Conservation (phyloP, 768 basidiomycete genomes). For the Dacryopinax spathularia region DNA sequence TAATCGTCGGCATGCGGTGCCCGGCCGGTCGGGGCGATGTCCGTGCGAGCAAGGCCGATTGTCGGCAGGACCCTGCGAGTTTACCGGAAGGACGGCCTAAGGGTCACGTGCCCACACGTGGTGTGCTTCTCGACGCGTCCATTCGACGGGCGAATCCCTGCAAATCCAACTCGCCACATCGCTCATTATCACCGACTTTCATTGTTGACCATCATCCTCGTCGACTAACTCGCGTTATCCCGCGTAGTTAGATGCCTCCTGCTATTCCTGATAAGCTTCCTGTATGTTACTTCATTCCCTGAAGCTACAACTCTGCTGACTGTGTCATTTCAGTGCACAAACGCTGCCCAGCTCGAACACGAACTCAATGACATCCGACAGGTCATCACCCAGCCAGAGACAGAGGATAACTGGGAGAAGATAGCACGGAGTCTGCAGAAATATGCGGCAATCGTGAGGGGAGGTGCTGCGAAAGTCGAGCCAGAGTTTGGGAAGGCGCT, state of each 20-base stretch:
- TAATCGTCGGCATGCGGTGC: background rate
- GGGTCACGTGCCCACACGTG: background rate
- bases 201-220: background rate
- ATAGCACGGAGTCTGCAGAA: conserved; percentile 38
- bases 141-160: background rate
- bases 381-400: conserved; percentile 30
- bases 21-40: background rate
- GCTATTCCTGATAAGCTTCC: conserved; percentile 13
- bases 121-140: background rate
- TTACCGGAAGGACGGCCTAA: no score
- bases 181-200: background rate
- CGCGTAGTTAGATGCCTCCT: conserved; percentile 11
- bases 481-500: conserved; percentile 34
- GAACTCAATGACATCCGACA: conserved; percentile 13
- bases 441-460: conserved; percentile 36
- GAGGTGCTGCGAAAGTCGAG: conserved; percentile 40
- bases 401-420: conserved; percentile 68
- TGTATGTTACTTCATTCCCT: background rate
- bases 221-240: background rate
- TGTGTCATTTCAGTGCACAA: conserved; percentile 14
- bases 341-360: conserved; percentile 8
- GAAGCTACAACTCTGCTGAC: background rate
- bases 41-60: background rate
- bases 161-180: background rate
- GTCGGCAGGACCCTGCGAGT: background rate